These are phyloP conservation scores for Sporothrix euskadiensis DNA, from an alignment of 2,329 filamentous ascomycete species.

Conservation along the genomic window DNA sequence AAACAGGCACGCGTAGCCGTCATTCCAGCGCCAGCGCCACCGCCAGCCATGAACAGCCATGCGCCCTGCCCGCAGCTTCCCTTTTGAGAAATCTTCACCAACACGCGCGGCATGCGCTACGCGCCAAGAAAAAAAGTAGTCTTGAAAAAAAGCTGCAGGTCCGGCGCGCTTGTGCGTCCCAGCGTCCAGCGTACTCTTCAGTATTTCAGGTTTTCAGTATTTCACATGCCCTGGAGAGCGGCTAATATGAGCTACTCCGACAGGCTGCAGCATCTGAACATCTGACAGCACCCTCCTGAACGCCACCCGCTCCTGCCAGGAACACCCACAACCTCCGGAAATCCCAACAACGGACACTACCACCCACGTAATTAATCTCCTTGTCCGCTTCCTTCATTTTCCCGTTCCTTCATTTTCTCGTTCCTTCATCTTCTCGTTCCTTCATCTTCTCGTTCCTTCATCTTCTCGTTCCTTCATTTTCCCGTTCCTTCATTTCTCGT, in stretches of 20 bases:
- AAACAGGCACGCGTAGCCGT: not conserved
- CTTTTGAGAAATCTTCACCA: slow-evolving; percentile 8
- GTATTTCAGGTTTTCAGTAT: too few species aligned
- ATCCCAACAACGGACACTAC: not conserved
- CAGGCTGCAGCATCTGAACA: not conserved
- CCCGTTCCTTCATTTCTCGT: too few species aligned
- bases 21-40: slow-evolving; percentile 24
- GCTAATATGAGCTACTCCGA: not conserved
- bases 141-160: not conserved
- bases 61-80: not conserved
- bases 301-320: slow-evolving; percentile 12
- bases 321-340: not conserved
- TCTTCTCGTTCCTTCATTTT: too few species aligned
- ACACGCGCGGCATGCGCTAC: not conserved
- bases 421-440: not conserved
- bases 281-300: slow-evolving; percentile 14
- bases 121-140: not conserved
- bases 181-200: not conserved
- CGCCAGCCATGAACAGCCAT: not conserved
- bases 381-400: not conserved
- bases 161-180: slow-evolving; percentile 7
- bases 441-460: slow-evolving; percentile 2
- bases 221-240: slow-evolving; percentile 1
- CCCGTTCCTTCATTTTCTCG: not conserved
- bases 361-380: slow-evolving; percentile 5